Conservation (phyloP, 257 asterid genomes). For the Linaria vulgaris region DNA sequence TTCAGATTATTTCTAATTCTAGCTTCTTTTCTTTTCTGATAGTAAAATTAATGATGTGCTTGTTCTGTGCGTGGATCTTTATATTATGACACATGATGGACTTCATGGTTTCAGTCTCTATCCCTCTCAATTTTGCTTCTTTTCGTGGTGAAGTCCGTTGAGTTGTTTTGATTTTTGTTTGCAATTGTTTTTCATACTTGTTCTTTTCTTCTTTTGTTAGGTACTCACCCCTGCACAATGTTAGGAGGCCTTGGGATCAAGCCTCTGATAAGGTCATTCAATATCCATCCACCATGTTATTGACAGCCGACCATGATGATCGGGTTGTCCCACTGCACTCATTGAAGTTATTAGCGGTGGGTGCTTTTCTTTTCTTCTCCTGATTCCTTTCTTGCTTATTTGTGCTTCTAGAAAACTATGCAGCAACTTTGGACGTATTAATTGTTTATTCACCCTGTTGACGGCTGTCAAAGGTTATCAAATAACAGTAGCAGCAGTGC, state of each 20-base stretch:
- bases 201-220: conserved; percentile 31
- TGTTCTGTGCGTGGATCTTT: too few species aligned
- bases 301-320: conserved; percentile 86
- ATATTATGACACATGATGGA: too few species aligned
- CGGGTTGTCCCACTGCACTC: conserved; percentile 84
- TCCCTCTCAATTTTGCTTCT: background rate
- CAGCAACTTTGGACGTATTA: background rate
- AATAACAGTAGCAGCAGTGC: background rate
- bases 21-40: background rate
- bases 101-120: too few species aligned
- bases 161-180: background rate
- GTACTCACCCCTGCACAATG: conserved; percentile 84
- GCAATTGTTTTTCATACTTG: background rate
- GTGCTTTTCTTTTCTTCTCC: conserved; percentile 10
- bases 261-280: conserved; percentile 31
- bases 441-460: background rate
- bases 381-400: background rate
- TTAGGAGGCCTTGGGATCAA: conserved; percentile 73
- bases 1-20: too few species aligned
- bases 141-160: background rate
- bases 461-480: background rate
- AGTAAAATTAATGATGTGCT: background rate
- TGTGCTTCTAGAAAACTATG: background rate
- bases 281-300: conserved; percentile 72
- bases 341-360: conserved; percentile 62